Conservation (phyloP, 768 basidiomycete species). For the Podaxis carcinomalis region DNA sequence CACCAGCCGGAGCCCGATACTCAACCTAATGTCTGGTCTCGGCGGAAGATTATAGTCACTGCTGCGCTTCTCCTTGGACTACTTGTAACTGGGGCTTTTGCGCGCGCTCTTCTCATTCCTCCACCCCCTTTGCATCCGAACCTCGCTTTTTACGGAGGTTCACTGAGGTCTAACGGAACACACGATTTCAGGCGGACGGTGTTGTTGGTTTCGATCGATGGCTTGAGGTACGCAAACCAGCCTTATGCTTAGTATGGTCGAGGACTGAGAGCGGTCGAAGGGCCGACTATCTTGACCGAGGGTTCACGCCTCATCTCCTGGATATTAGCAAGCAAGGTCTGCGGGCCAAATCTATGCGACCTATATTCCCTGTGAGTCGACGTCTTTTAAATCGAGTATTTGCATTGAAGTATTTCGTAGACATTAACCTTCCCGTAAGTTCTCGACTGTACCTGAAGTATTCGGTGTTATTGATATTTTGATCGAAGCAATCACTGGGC, state of each 20-base stretch:
- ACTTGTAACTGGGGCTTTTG: constrained; percentile 37
- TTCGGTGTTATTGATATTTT: constrained; percentile 2
- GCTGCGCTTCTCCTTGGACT: constrained; percentile 37
- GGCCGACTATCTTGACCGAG: constrained; percentile 84
- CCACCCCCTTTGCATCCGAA: not conserved
- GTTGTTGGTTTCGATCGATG: constrained; percentile 83
- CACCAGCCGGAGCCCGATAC: constrained; percentile 20
- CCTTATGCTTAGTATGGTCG: not conserved
- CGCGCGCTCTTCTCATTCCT: constrained; percentile 28
- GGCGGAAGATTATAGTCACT: constrained; percentile 31
- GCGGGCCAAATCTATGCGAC: constrained; percentile 83
- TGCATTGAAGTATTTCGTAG: constrained; percentile 31
- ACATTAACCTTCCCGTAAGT: constrained; percentile 89
- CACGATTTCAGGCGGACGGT: constrained; percentile 80
- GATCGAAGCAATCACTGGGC: constrained; percentile 80
- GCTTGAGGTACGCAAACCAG: constrained; percentile 51
- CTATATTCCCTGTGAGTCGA: constrained; percentile 72
- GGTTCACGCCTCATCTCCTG: constrained; percentile 78
- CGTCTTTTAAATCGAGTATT: not conserved
- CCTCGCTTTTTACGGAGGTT: constrained; percentile 32
- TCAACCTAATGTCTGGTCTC: constrained; percentile 28
- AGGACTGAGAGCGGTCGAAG: constrained; percentile 28
- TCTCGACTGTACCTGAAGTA: not conserved
- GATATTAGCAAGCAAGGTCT: constrained; percentile 78
- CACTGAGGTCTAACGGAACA: constrained; percentile 72